Conservation (phyloP, 1,139 yeast species). For the Sugiyamaella novakii region DNA sequence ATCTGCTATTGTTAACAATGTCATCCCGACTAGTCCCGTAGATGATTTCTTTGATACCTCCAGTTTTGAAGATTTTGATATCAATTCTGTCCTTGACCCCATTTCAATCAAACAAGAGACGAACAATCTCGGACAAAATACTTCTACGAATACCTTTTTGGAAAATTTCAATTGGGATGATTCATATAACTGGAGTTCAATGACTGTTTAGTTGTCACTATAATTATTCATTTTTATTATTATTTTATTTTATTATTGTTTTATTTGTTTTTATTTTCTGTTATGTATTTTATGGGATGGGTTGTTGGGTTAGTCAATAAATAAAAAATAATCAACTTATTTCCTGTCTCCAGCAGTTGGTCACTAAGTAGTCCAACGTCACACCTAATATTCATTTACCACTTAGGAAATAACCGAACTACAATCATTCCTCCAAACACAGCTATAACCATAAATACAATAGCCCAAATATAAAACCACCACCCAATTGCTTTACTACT, state of each 20-base stretch:
- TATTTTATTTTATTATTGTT: constrained; percentile 3
- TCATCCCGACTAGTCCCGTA: constrained; percentile 2
- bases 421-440: constrained; percentile 42
- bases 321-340: no score
- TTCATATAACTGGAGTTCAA: constrained; percentile 18
- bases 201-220: not conserved
- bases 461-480: constrained; percentile 45
- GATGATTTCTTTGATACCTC: constrained; percentile 17
- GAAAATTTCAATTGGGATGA: constrained; percentile 24
- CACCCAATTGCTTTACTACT: constrained; percentile 43
- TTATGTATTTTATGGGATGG: constrained; percentile 12
- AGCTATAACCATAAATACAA: constrained; percentile 40
- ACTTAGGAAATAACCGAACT: constrained; percentile 45
- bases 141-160: constrained; percentile 17
- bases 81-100: constrained; percentile 12
- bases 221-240: not conserved
- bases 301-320: not conserved
- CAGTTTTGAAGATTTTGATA: constrained; percentile 18
- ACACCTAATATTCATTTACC: no score
- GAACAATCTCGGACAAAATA: not conserved
- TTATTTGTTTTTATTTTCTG: constrained; percentile 2
- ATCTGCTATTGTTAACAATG: not conserved
- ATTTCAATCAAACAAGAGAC: constrained; percentile 3
- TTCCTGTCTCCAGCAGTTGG: not conserved
- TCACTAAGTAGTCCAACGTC: no score